Evolutionary conservation across 2,329 filamentous ascomycete species (phyloP), one percentile per base, ranked within the genome.

Genomic region (Aspergillus candidus): DNA sequence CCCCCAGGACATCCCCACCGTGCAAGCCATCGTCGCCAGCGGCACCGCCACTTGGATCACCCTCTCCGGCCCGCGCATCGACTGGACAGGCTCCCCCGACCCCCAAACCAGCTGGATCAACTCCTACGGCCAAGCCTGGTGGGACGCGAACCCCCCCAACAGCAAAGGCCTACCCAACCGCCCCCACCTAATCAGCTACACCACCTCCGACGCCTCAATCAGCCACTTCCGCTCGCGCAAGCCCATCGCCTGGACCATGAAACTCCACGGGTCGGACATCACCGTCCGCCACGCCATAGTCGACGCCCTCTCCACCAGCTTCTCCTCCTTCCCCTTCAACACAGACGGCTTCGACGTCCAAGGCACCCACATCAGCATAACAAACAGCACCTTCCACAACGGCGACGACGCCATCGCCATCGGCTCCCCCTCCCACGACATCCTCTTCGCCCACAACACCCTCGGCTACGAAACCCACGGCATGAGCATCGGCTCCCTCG

Each of bases 91-190:
- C 4, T 63, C 65, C 1, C 44, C 53, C 6, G 61, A 69, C 44
- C 55, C 67, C 32, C 58, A 59, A 30, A 56, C 59, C n/a, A 69
- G 70, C 41, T 72, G 69, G 69, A 71, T 73, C 48, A 62, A 71
- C 43, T 71, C 67, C 2, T 68, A 72, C 40, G 70, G 70, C 17
- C 69, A 72, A 50, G 58, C 59, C 1, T 72, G 71, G 71, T 73
- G 69, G 69, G 68, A 72, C 41, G 59, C 63, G 6, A 73, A 72
- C 47, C 61, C 63, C 2, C 49, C 55, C 6, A 66, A 67, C 30
- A 60, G 59, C 32, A 67, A 67, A 15, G 70, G 70, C 8, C 58
- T 66, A 11, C 52, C 56, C 11, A 62, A 60, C 30, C 61, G 70
- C 5, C 71, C 71, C 8, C 68, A 71, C 48, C 55, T 72, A 8